Base-by-base conservation (phyloP, 2,329 filamentous ascomycete genomes). In the Thermothelomyces thermophilus region DNA sequence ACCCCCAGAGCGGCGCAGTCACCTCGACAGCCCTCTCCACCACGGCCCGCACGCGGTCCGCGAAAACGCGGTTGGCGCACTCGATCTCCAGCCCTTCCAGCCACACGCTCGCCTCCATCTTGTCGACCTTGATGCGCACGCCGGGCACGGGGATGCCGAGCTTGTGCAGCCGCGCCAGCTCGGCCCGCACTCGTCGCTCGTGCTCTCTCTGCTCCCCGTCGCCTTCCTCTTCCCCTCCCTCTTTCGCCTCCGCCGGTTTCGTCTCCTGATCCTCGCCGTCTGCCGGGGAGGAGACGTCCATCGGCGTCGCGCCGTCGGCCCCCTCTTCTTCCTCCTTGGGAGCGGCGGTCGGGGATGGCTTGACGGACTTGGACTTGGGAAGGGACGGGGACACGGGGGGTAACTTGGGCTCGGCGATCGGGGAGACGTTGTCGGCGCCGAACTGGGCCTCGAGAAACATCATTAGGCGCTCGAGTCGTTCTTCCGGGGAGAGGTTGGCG, bases 361-460 rank as follows among this genome's bases (percentile, higher is more conserved):
- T 50, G 9, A 26, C 42, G 37, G 44, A 7, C 22, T 42, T 42
- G 16, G 44, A 7, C 22, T 42, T 42, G 16, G 19, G 41, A 9
- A 20, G 41, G 10, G 40, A 11, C 37, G 45, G 10, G 41, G 30
- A 6, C 7, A 35, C 6, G 8, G 45, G 39, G 20, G 48, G 53
- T 19, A 82, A 66, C 66, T 82, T 78, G 52, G 89, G 71, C 62
- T 69, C 72, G 34, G 83, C 77, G 57, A 97, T 86, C 4, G 91
- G 90, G 0, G 79, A 75, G 50, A 97, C 83, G 52, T 88, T 84
- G 56, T 93, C 84, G 28, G 81, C 75, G 54, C 93, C 93, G 64
- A 98, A 98, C 66, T 98, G 93, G 2, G 90, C 87, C 73, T 98
- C 93, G 13, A 98, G 83, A 73, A 98, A 95, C 82, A 95, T 87